These are phyloP conservation scores for Kregervanrija delftensis DNA, from an alignment of 805 yeast species.

Conservation along the genomic window DNA sequence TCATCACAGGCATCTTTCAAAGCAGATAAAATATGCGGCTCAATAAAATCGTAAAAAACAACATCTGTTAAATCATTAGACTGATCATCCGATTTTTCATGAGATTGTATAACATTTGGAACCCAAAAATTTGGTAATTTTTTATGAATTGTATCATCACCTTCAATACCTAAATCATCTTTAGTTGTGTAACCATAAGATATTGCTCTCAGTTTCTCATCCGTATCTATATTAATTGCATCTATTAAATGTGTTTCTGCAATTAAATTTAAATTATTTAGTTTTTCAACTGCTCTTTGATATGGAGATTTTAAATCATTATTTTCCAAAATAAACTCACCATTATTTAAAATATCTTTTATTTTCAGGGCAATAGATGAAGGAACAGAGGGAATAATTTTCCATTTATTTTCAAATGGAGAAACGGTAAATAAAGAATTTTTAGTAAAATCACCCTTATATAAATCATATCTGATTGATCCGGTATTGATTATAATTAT, in stretches of 20 bases:
- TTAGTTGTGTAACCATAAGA: slow-evolving; percentile 71
- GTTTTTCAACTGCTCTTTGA: slow-evolving; percentile 17
- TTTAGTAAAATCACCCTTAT: slow-evolving; percentile 73
- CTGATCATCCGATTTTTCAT: slow-evolving; percentile 24
- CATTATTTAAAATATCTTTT: slow-evolving; percentile 49
- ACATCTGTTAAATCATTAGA: slow-evolving; percentile 44
- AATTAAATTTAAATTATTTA: slow-evolving; percentile 5
- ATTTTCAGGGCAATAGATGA: slow-evolving; percentile 47
- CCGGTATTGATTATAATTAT: slow-evolving; percentile 78
- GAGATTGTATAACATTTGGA: slow-evolving; percentile 74
- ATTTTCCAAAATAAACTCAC: slow-evolving; percentile 30
- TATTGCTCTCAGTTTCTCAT: slow-evolving; percentile 2
- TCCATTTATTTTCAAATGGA: slow-evolving; percentile 83
- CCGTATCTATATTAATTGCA: not conserved
- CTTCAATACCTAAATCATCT: slow-evolving; percentile 81
- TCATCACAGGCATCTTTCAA: slow-evolving; percentile 16
- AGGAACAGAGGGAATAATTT: slow-evolving; percentile 52
- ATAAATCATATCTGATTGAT: slow-evolving; percentile 78
- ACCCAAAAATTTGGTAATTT: slow-evolving; percentile 51
- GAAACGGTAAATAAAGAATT: slow-evolving; percentile 79
- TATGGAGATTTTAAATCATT: slow-evolving; percentile 17
- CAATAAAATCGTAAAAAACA: slow-evolving; percentile 73
- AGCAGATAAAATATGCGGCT: slow-evolving; percentile 24
- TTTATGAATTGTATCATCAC: slow-evolving; percentile 76
- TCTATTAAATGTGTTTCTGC: no score